Evolutionary conservation across 495 filamentous ascomycete species (phyloP).

Genomic region (Neurospora pannonica): DNA sequence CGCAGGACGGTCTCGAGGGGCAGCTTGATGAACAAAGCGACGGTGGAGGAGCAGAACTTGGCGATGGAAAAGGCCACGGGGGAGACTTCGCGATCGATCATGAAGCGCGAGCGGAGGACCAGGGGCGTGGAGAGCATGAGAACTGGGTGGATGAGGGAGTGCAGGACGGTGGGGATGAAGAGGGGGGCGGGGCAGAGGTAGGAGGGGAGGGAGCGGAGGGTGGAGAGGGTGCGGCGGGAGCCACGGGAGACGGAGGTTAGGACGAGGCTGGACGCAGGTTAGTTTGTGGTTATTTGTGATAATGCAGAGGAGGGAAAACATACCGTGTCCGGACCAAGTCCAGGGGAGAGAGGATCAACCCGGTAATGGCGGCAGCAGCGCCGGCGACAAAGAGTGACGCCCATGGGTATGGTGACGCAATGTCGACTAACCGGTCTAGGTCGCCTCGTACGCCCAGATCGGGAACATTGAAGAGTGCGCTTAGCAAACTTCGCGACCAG

Average conservation of each 20-base stretch:
- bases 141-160: conserved; percentile 72
- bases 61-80: conserved; percentile 69
- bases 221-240: conserved; percentile 63
- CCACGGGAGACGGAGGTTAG: conserved; percentile 65
- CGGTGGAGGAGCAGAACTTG: conserved; percentile 63
- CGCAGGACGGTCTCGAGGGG: conserved; percentile 88
- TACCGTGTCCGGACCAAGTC: conserved; percentile 82
- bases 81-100: conserved; percentile 72
- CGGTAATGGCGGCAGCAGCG: conserved; percentile 69
- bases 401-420: conserved; percentile 64
- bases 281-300: conserved; percentile 4
- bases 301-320: conserved; percentile 1
- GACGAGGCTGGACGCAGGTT: conserved; percentile 45
- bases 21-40: conserved; percentile 76
- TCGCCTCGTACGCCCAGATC: conserved; percentile 58
- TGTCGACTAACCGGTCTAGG: conserved; percentile 38
- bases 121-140: conserved; percentile 73
- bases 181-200: conserved; percentile 62
- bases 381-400: conserved; percentile 70
- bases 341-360: conserved; percentile 71
- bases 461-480: conserved; percentile 73
- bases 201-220: conserved; percentile 66
- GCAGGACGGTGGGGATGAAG: conserved; percentile 72
- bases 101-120: conserved; percentile 65
- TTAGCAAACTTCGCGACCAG: conserved; percentile 75